phyloP scores from a whole-genome alignment of 2,329 filamentous ascomycete genomes.

The Botrytis byssoidea region DNA sequence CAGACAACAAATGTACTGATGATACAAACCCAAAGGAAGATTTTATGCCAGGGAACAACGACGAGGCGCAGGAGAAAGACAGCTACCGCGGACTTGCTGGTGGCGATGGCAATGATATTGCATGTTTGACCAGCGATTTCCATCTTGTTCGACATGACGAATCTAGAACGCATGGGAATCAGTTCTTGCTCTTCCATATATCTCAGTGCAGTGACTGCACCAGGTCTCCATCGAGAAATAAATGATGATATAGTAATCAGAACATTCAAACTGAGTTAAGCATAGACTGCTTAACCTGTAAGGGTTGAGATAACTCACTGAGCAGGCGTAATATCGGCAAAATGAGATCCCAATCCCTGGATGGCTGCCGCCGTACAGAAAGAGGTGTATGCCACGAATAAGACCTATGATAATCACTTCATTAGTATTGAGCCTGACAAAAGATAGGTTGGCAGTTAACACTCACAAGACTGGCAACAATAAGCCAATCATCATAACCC shows the following conservation, averaged over 20 bases:
- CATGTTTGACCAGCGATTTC: conserved; percentile 17
- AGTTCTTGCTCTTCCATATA: not conserved
- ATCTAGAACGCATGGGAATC: not conserved
- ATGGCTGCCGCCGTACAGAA: conserved; percentile 5
- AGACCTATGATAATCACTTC: not conserved
- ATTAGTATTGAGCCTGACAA: not conserved
- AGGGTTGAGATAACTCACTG: not conserved
- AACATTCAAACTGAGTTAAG: not conserved
- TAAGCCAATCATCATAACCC: conserved; percentile 14
- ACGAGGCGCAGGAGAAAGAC: conserved; percentile 15
- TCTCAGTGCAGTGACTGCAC: not conserved
- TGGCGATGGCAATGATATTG: conserved; percentile 11
- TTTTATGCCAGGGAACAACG: conserved; percentile 13
- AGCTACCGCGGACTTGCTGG: conserved; percentile 13
- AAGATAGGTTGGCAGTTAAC: not conserved
- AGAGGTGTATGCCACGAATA: conserved; percentile 3
- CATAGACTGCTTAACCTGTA: not conserved
- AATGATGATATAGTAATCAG: not conserved
- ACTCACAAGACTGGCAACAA: conserved; percentile 12
- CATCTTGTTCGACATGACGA: conserved; percentile 15
- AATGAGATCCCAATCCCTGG: conserved; percentile 7
- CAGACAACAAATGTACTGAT: not conserved
- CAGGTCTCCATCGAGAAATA: not conserved
- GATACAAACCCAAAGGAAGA: conserved; percentile 5
- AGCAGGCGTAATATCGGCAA: not conserved